phyloP scores from a whole-genome alignment of 2,329 filamentous ascomycete species.

The Stenocarpella maydis region DNA sequence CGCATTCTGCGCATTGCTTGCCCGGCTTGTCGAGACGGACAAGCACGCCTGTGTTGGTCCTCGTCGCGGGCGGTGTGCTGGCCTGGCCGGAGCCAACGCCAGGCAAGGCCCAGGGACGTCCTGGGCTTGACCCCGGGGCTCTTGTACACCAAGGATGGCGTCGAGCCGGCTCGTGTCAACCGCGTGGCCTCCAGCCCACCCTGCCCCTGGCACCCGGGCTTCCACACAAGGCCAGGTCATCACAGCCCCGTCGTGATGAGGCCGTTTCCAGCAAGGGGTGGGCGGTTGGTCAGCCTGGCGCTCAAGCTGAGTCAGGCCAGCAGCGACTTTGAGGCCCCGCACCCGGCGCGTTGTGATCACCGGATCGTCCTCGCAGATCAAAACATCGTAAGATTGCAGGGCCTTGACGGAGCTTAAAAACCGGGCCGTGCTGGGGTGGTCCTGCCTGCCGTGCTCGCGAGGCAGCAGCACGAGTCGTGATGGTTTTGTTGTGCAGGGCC shows the following conservation, averaged over 20 bases:
- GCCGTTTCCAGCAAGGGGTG: neutral
- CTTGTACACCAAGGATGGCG: constrained; percentile 27
- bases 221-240: neutral
- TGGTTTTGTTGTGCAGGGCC: too few species aligned
- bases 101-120: neutral
- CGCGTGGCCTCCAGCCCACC: constrained; percentile 22
- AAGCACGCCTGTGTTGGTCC: neutral
- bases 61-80: neutral
- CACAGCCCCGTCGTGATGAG: constrained; percentile 12
- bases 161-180: constrained; percentile 24
- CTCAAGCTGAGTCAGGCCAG: constrained; percentile 2
- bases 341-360: constrained; percentile 5
- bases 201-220: constrained; percentile 10
- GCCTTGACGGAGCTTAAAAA: constrained; percentile 15
- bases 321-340: constrained; percentile 5
- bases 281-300: neutral
- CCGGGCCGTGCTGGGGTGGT: neutral
- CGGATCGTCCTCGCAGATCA: constrained; percentile 5
- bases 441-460: neutral
- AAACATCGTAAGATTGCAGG: constrained; percentile 13
- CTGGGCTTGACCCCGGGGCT: constrained; percentile 6
- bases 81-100: neutral
- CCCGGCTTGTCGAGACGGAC: neutral
- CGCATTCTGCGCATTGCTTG: constrained; percentile 25
- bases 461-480: constrained; percentile 18